These are phyloP conservation scores for Chytridium lagenaria DNA, from an alignment of 371 early-diverging fungal genomes.

Conservation along the genomic window DNA sequence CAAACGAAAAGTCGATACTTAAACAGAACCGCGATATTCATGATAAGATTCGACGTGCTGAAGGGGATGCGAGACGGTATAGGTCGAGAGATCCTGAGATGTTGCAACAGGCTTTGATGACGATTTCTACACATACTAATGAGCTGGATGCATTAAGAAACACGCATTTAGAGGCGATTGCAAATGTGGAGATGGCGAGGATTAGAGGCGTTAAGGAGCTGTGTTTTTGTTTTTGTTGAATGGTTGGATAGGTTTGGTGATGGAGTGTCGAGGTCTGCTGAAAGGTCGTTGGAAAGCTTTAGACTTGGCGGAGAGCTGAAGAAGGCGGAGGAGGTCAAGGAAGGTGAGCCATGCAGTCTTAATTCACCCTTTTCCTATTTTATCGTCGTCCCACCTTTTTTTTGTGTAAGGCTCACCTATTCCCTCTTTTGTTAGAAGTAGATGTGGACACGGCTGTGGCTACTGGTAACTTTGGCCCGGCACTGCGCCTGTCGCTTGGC, in stretches of 20 bases:
- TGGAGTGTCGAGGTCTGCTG: not conserved
- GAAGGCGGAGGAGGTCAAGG: too few relatives aligned
- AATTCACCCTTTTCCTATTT: not conserved
- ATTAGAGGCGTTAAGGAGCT: not conserved
- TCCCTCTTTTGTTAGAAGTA: not conserved
- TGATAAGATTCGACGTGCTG: not conserved
- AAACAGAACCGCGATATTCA: not conserved
- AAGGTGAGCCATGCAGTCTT: not conserved
- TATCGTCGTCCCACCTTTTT: not conserved
- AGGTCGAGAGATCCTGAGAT: not conserved
- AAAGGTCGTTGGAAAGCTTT: not conserved
- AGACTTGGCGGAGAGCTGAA: not conserved
- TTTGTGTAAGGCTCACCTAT: not conserved
- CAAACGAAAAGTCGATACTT: not conserved
- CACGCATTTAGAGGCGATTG: not conserved
- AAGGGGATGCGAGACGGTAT: not conserved
- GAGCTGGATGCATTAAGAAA: not conserved
- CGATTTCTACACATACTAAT: not conserved
- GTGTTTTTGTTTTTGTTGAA: too few relatives aligned
- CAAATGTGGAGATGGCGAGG: not conserved
- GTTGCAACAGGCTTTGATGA: not conserved
- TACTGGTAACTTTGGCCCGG: not conserved
- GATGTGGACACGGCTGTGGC: not conserved
- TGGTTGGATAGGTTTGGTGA: not conserved
- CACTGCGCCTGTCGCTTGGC: conserved; percentile 14